phyloP scores from a whole-genome alignment of 306 rosid species.

The Luffa acutangula region DNA sequence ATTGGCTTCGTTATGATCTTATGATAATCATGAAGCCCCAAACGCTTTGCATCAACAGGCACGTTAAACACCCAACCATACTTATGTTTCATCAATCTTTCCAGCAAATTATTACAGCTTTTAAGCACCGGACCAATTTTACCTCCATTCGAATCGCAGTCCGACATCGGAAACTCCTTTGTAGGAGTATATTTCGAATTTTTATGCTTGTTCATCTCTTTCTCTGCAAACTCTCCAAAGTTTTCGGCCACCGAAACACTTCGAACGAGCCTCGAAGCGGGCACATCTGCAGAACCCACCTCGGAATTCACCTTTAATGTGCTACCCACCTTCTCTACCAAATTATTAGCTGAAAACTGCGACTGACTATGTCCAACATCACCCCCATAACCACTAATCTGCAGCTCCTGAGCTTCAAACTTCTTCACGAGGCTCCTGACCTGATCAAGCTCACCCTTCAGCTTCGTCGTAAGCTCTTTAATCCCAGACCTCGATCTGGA shows the following conservation, averaged over 20 bases:
- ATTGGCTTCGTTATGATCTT: slow-evolving; percentile 62
- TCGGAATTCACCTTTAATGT: slow-evolving; percentile 14
- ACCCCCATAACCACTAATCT: slow-evolving; percentile 6
- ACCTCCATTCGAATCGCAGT: slow-evolving; percentile 35
- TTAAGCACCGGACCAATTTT: slow-evolving; percentile 37
- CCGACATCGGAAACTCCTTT: slow-evolving; percentile 40
- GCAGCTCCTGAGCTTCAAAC: slow-evolving; percentile 56
- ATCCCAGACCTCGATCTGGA: slow-evolving; percentile 20
- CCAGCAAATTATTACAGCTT: slow-evolving; percentile 63
- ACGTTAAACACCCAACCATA: slow-evolving; percentile 81
- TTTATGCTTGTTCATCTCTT: slow-evolving; percentile 42
- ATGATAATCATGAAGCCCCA: slow-evolving; percentile 74
- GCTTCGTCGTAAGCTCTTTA: slow-evolving; percentile 41
- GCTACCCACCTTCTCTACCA: slow-evolving; percentile 24
- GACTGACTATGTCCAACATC: slow-evolving; percentile 32
- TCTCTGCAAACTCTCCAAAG: slow-evolving; percentile 37
- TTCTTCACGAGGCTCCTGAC: slow-evolving; percentile 58
- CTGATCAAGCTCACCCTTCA: slow-evolving; percentile 52
- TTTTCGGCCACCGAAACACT: slow-evolving; percentile 31
- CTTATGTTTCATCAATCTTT: slow-evolving; percentile 84
- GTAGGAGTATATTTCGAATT: slow-evolving; percentile 39
- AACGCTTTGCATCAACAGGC: slow-evolving; percentile 73
- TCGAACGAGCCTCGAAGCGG: slow-evolving; percentile 13
- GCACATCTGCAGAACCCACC: slow-evolving; percentile 17
- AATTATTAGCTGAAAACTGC: slow-evolving; percentile 24